Percentiles rank a stretch among this genome's conserved stretches.
These are phyloP conservation scores for Fusarium albidum DNA, from an alignment of 2,329 filamentous ascomycete species.

Conservation along the genomic window DNA sequence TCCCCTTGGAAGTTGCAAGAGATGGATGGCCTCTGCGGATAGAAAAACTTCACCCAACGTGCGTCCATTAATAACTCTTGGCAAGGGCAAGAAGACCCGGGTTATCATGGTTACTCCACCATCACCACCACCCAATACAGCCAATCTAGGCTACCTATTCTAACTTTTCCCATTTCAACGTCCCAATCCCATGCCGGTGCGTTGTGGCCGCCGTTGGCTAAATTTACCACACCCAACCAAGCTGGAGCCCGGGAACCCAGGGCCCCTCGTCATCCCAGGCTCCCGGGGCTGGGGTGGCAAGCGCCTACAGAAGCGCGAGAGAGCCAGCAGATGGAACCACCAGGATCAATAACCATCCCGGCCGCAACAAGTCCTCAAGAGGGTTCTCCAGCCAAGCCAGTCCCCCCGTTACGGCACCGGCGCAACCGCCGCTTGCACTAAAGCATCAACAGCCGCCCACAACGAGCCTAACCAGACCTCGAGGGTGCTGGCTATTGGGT, in stretches of 20 bases:
- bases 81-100: constrained; percentile 2
- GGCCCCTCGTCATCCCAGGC: constrained; percentile 19
- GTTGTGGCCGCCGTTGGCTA: constrained; percentile 24
- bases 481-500: constrained; percentile 22
- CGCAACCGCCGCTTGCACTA: constrained; percentile 8
- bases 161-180: constrained; percentile 9
- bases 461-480: constrained; percentile 26
- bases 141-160: constrained; percentile 9
- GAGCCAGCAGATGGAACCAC: constrained; percentile 26
- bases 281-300: constrained; percentile 8
- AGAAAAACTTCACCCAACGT: background rate
- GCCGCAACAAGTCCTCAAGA: constrained; percentile 9
- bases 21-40: no score
- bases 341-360: constrained; percentile 25
- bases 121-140: constrained; percentile 12
- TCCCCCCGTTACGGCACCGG: constrained; percentile 10
- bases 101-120: constrained; percentile 2
- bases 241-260: constrained; percentile 4
- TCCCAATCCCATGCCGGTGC: constrained; percentile 16
- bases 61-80: constrained; percentile 1
- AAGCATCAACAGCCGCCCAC: constrained; percentile 12
- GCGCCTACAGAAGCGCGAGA: constrained; percentile 21
- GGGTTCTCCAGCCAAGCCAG: background rate
- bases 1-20: no score
- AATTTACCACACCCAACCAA: constrained; percentile 20